These are phyloP conservation scores for Ustilago hordei DNA, from an alignment of 1,284 basidiomycete species.

Conservation along the genomic window DNA sequence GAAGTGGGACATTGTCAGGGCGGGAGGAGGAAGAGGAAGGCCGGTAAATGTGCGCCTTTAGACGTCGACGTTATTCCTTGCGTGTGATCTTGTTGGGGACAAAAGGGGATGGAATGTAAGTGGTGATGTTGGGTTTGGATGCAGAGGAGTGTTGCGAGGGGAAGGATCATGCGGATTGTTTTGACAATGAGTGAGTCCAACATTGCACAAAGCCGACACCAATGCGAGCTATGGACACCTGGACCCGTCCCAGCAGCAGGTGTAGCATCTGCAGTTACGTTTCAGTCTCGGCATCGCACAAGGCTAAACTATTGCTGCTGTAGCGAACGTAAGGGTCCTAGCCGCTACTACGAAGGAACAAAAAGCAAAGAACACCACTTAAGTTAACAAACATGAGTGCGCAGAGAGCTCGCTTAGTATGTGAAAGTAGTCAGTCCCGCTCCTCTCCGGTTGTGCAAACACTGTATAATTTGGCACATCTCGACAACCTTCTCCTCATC, in stretches of 20 bases:
- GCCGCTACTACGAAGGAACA: no score
- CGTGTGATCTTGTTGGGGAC: slow-evolving; percentile 38
- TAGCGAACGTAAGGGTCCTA: no score
- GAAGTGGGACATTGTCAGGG: slow-evolving; percentile 31
- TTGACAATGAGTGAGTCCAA: slow-evolving; percentile 40
- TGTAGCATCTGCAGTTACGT: no score
- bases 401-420: not conserved
- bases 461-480: not conserved
- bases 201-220: slow-evolving; percentile 8
- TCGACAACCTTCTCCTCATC: not conserved
- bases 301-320: no score
- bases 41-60: slow-evolving; percentile 47
- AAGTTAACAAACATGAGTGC: not conserved
- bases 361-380: slow-evolving; percentile 3
- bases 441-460: not conserved
- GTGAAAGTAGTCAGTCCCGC: not conserved
- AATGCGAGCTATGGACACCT: no score
- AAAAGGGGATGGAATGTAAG: slow-evolving; percentile 48
- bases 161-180: slow-evolving; percentile 34
- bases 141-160: slow-evolving; percentile 31
- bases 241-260: no score
- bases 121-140: slow-evolving; percentile 36
- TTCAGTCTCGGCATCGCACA: no score
- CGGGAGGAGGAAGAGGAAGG: slow-evolving; percentile 20
- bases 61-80: slow-evolving; percentile 37